Base-by-base conservation (phyloP, 345 rosid species). In the Murraya koenigii region DNA sequence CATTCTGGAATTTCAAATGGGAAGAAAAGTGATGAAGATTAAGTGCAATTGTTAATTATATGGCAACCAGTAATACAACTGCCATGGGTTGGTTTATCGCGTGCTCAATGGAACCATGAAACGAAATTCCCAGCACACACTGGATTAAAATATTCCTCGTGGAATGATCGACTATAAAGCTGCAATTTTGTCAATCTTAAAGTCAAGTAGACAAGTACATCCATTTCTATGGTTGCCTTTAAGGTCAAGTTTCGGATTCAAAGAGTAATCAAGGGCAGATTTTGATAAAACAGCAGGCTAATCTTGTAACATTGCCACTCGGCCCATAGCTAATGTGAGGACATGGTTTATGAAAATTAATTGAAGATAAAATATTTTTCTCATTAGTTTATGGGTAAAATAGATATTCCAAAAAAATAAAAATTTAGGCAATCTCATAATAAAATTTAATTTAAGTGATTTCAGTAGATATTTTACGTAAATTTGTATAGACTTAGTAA, bases 1-100 rank as follows among this genome's bases (percentile, higher is more conserved):
- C 74, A 2, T 30, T 39, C 44, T 68, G 67, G 69, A 59, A 68
- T 38, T 58, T 56, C 69, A 32, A 62, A 77, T 77, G 35, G 74
- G 49, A 41, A 41, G 68, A 41, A 28, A 74, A 30, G 1, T 7
- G 32, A 59, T 41, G 77, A 41, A 74, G 52, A 72, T 56, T 39
- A 61, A 61, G 35, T 74, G 5, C 38, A 59, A 26, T 61, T 25
- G 52, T 74, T 61, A 44, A 74, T 41, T 23, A 13, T 1, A 15
- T 9, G 26, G 39, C 76, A 69, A 28, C 67, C 22, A 59, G 60
- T 6, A 39, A 28, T 15, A 60, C 56, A 61, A 14, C 54, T 58
- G 65, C 39, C 13, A 36, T 33, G 41, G 49, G 30, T 55, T 71
- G 63, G 47, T 52, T 71, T 54, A 19, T n/a, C 75, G 9, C 52